Evolutionary conservation across 352 stramenopile species (phyloP).

Genomic region (Phytophthora idaei): DNA sequence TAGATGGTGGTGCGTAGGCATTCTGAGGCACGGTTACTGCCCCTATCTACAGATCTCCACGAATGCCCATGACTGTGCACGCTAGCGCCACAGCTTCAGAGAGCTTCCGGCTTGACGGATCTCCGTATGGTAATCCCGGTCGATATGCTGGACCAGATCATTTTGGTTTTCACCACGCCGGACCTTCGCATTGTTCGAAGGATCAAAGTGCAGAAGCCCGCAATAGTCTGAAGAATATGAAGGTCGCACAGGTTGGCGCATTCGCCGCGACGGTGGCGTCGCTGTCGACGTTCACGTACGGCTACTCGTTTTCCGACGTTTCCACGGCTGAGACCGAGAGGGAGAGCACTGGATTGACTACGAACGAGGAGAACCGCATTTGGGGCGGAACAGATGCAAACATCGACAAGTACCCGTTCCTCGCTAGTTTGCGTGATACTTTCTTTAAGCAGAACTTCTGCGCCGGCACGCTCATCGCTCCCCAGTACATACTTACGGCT

Average conservation of each 20-base stretch:
- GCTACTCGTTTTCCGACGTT: slow-evolving; percentile 26
- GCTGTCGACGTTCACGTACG: slow-evolving; percentile 15
- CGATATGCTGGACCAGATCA: slow-evolving; percentile 10
- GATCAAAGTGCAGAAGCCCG: neutral
- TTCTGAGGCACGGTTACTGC: slow-evolving; percentile 1
- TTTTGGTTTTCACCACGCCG: slow-evolving; percentile 22
- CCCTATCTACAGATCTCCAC: slow-evolving; percentile 25
- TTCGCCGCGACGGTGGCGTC: slow-evolving; percentile 18
- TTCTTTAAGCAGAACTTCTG: slow-evolving; percentile 52
- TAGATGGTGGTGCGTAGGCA: slow-evolving; percentile 22
- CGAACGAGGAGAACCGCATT: slow-evolving; percentile 36
- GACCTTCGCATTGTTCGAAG: slow-evolving; percentile 1
- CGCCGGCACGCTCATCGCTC: slow-evolving; percentile 57
- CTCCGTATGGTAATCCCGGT: slow-evolving; percentile 18
- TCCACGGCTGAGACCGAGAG: neutral
- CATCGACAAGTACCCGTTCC: slow-evolving; percentile 53
- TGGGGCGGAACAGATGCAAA: slow-evolving; percentile 16
- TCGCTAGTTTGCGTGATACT: slow-evolving; percentile 51
- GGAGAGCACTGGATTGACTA: slow-evolving; percentile 26
- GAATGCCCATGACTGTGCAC: slow-evolving; percentile 9
- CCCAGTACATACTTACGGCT: slow-evolving; percentile 70
- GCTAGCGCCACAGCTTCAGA: slow-evolving; percentile 22
- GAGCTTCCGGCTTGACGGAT: slow-evolving; percentile 23
- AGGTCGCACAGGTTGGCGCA: slow-evolving; percentile 15
- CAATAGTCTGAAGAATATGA: slow-evolving; percentile 29